Evolutionary conservation across 2,329 filamentous ascomycete species (phyloP), one percentile per base, ranked within the genome.

Genomic region (Raffaelea albimanens): DNA sequence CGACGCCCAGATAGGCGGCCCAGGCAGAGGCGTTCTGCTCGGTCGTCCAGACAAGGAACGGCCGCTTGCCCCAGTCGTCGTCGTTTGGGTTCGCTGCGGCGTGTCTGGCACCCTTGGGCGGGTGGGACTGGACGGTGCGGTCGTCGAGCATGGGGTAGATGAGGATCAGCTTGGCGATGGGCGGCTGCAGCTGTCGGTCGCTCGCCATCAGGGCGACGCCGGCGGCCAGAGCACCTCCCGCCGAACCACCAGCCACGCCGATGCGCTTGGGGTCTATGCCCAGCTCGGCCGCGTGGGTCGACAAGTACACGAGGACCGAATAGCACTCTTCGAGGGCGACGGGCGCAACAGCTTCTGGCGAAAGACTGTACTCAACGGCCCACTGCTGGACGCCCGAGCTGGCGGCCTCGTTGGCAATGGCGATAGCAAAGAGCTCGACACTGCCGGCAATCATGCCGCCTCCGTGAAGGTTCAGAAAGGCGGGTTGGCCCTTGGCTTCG

Each of bases 301-400:
- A 67, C 47, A 67, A 64, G 55, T 62, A 66, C 19, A 45, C 25
- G 22, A 63, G 46, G 2, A 52, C 58, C 8, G 55, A 43, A 33
- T 57, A 58, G 16, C 50, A 44, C 55, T 77, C 73, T 36, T 73
- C 57, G 4, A 74, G 57, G 2, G 65, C 63, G 4, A 54, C 59
- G 0, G 73, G 72, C 49, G 70, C 73, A 8, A 62, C 61, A 44
- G 68, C 59, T 51, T 75, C 72, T 0, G 74, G 74, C 1, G 70
- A 70, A 13, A 75, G 62, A 1, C 70, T 60, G 55, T 77, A 77
- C 33, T 70, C 68, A 1, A 74, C 67, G 48, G 69, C 56, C 31
- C 54, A 61, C 40, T 57, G 43, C 47, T 55, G 51, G 3, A 57
- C 48, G 23, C 51, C 54, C 1, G 53, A 48, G 2, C 29, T 40